Base-by-base conservation (phyloP, 2,329 filamentous ascomycete species). In the Penicillium brasilianum region DNA sequence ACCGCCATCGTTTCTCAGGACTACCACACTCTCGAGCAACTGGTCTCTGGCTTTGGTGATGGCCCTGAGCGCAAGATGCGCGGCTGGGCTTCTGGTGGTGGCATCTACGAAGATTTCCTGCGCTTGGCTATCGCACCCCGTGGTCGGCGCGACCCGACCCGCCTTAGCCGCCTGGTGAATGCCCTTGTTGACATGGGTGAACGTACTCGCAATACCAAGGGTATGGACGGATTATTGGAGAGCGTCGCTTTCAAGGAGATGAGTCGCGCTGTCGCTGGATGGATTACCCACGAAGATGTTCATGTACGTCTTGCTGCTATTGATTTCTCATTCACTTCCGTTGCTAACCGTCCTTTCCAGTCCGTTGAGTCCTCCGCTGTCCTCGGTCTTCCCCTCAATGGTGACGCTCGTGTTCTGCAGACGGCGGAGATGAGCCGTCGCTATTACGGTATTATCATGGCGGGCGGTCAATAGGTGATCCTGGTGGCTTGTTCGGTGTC, bases 211-310 rank as follows among this genome's bases (percentile, higher is more conserved):
- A 71, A 77, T 48, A 75, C 86, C 7, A 78, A 89, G 22, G 85
- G 87, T 44, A 83, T 75, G 30, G 73, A 80, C 56, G 79, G 76
- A 48, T 78, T 86, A 63, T 77, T 87, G 64, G 85, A 90, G 72
- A 81, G 87, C 56, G 91, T 93, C 44, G 92, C 92, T 0, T 84
- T 94, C 57, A 88, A 89, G 65, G 92, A 96, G 72, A 96, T 97
- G 85, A 90, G 89, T 50, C 87, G 87, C 56, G 83, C 88, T 49
- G 87, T 94, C 61, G 90, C 90, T 10, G 84, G 85, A 63, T 85
- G 88, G 73, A 85, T 90, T 61, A 80, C 88, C 57, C 83, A 82
- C 59, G 84, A 85, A 71, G 82, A 84, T 70, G 85, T 85, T 66
- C 82, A 85, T 75, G 87, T 88, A 76, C 74, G 84, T 77, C 55